Conservation (phyloP, 352 stramenopile genomes). For the Saprolegnia diclina region DNA sequence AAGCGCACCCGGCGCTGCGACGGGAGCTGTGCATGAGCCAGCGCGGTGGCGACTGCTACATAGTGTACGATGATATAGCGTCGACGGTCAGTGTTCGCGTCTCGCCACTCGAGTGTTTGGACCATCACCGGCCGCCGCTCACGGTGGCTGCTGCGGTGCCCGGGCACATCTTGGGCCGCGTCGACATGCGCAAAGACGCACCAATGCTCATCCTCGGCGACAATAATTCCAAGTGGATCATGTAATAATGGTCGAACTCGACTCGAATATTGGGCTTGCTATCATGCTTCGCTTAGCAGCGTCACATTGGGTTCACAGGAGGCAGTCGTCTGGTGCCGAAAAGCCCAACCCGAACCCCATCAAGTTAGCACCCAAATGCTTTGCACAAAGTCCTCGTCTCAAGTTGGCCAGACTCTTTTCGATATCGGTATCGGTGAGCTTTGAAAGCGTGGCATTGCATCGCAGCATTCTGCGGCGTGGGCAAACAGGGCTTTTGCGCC, state of each 20-base stretch:
- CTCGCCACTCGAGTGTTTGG: not conserved
- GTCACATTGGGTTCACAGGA: no score
- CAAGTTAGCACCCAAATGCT: no score
- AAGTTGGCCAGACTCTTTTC: no score
- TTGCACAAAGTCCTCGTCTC: no score
- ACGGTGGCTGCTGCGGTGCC: not conserved
- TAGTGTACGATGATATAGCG: not conserved
- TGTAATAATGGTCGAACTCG: not conserved
- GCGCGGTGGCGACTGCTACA: constrained; percentile 12
- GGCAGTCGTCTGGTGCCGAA: no score
- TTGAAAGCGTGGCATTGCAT: no score
- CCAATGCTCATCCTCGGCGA: not conserved
- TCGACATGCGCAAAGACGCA: not conserved
- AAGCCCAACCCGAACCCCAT: no score
- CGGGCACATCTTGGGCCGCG: not conserved
- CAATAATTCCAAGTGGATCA: not conserved
- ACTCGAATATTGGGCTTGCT: no score
- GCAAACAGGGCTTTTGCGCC: no score
- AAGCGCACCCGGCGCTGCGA: not conserved
- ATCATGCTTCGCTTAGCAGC: no score
- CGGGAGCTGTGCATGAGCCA: not conserved
- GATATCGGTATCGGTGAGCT: no score
- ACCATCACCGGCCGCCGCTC: not conserved
- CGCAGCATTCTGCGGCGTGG: no score
- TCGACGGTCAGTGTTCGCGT: not conserved